Base-by-base conservation (phyloP, 441 rosid species). In the Euphorbia neoarborescens region DNA sequence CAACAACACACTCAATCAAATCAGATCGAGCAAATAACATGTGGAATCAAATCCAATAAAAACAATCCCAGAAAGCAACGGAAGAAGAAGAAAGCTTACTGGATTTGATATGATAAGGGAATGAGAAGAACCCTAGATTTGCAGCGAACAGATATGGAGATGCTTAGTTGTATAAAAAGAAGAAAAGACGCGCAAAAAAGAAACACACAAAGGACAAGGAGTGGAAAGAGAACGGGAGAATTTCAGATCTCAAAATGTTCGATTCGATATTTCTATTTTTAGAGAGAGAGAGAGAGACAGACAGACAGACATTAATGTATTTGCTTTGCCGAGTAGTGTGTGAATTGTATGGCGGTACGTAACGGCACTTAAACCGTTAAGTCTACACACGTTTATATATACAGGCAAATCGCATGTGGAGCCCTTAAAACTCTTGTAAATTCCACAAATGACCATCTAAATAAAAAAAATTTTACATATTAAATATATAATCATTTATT, bases 171-270 rank as follows among this genome's bases (percentile, higher is more conserved):
- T 44, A 50, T 27, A 27, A 58, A 25, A 27, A 13, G 5, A 53
- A 25, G n/a, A 37, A 54, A 10, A 54, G 37, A 54, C 24, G 71
- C 51, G 63, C n/a, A 51, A 71, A 46, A 59, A 66, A n/a, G n/a
- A n/a, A n/a, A n/a, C n/a, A 70, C 65, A 59, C 12, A 37, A 35
- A 11, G 53, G 20, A 65, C 20, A 57, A 12, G 46, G 73, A 68
- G 67, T 10, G 51, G n/a, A 24, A 20, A 46, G 0, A 32, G 38
- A 19, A 7, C 19, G 13, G 17, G 46, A 61, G 48, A 0, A 34
- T 56, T 48, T 13, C 65, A 54, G 82, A 82, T 73, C 79, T 54
- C 53, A 28, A 27, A 34, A 48, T 42, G 4, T 22, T 17, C 25
- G 27, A 20, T 44, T 20, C 22, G n/a, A 57, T 5, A 37, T 62